phyloP scores from a whole-genome alignment of 495 filamentous ascomycete species.

The Coniosporium apollinis region DNA sequence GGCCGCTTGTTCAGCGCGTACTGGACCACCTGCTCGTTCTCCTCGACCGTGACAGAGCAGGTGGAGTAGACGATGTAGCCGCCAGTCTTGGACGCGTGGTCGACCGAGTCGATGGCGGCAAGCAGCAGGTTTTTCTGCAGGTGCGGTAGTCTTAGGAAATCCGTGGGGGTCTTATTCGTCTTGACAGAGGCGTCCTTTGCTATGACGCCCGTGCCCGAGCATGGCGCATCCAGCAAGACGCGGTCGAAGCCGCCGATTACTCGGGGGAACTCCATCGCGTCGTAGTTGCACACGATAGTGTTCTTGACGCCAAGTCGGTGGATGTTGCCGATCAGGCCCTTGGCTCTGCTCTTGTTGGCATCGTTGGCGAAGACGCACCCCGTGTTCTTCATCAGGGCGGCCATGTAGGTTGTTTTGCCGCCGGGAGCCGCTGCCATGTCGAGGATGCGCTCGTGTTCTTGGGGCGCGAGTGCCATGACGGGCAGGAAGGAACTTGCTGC shows the following conservation, averaged over 20 bases:
- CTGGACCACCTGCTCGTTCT: constrained; percentile 86
- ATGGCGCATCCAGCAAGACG: constrained; percentile 65
- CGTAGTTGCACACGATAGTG: constrained; percentile 85
- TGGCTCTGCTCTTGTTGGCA: constrained; percentile 78
- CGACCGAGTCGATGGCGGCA: constrained; percentile 84
- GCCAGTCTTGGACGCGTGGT: constrained; percentile 69
- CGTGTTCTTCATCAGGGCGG: constrained; percentile 96
- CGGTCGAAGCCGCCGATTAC: constrained; percentile 91
- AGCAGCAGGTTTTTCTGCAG: constrained; percentile 87
- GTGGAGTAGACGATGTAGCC: constrained; percentile 93
- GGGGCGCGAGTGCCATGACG: constrained; percentile 90
- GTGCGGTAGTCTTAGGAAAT: constrained; percentile 83
- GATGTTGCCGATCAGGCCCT: constrained; percentile 95
- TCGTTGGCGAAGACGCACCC: constrained; percentile 94
- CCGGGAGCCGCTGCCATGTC: constrained; percentile 97
- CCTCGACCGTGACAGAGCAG: constrained; percentile 79
- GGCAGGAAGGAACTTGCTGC: constrained; percentile 94
- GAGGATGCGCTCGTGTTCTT: constrained; percentile 78
- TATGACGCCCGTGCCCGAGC: constrained; percentile 78
- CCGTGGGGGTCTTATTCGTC: constrained; percentile 88
- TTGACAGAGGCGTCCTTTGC: constrained; percentile 90
- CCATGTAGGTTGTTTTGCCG: constrained; percentile 93
- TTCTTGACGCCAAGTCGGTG: constrained; percentile 89
- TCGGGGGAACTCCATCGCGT: constrained; percentile 80
- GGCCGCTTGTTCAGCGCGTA: constrained; percentile 82